Evolutionary conservation across 148 eudicot genomes (phyloP).

Genomic region (Spergularia bocconei): DNA sequence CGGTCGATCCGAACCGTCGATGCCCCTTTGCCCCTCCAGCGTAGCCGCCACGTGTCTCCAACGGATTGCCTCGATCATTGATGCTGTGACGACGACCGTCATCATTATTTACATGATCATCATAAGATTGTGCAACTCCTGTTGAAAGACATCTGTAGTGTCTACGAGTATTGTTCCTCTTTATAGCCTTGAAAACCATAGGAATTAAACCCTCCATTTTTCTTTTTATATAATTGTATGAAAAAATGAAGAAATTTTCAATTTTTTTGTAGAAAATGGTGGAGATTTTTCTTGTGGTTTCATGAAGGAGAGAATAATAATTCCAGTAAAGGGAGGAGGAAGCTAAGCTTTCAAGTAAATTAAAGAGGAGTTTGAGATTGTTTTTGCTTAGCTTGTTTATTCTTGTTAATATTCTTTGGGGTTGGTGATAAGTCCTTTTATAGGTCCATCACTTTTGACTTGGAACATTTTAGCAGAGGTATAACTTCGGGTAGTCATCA

Average conservation of each 20-base stretch:
- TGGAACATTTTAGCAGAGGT: too few relatives aligned
- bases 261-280: too few relatives aligned
- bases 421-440: slow-evolving; percentile 22
- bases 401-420: background rate
- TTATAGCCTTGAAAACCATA: slow-evolving; percentile 34
- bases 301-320: too few relatives aligned
- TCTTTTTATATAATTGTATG: background rate
- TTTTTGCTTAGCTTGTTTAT: slow-evolving; percentile 3
- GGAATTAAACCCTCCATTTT: slow-evolving; percentile 58
- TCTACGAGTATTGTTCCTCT: slow-evolving; percentile 33
- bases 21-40: slow-evolving; percentile 13
- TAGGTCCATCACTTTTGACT: background rate
- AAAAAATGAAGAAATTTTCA: background rate
- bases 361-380: slow-evolving; percentile 18
- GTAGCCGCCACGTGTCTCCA: slow-evolving; percentile 10
- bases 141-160: slow-evolving; percentile 39
- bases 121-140: slow-evolving; percentile 24
- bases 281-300: too few relatives aligned
- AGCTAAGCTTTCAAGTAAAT: slow-evolving; percentile 4
- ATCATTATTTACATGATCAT: slow-evolving; percentile 27
- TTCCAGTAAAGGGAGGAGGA: background rate
- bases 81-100: background rate
- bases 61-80: background rate
- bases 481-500: too few relatives aligned
- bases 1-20: slow-evolving; percentile 31